Base-by-base conservation (phyloP, 2,329 filamentous ascomycete genomes). In the Verruconis gallopava region DNA sequence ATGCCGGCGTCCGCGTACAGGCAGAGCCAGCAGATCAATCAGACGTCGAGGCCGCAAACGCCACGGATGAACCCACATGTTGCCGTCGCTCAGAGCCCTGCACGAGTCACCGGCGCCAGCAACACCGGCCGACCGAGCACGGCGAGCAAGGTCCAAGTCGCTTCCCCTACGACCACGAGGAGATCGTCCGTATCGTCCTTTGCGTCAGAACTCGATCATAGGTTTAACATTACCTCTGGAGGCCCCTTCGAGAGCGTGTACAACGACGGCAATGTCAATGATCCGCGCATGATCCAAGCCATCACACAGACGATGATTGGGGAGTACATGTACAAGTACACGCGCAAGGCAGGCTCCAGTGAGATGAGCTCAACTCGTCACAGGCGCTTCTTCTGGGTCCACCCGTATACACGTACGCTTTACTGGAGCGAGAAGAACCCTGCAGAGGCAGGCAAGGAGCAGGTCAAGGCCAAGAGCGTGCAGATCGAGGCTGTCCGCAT, bases 231-330 rank as follows among this genome's bases (percentile, higher is more conserved):
- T 32, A 9, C 25, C 25, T 5, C 22, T 12, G 14, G 37, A 15
- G 17, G 22, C 18, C 35, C 34, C 72, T 72, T 39, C 67, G 51
- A 21, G 47, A 48, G 13, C n/a, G 73, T 57, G 64, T 66, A 35
- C 67, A 76, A 43, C 65, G 69, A 20, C 61, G 67, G 37, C 79
- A 79, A 12, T 73, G 74, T 75, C 48, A 93, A 86, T 4, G 91
- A 98, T 63, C 89, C 89, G 48, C 83, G 89, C 52, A 95, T 98
- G 86, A 96, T 98, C 51, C 86, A 95, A 65, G 91, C 91, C 38
- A 95, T 98, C 50, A 98, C 91, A 2, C 89, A 98, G 62, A 96
- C 91, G 14, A 98, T 98, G 91, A 96, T 98, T 55, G 91, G 91
- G 43, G 91, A 98, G 60, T 96, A 89, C 60, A 70, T 98, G 32